Percentiles rank a stretch among this genome's conserved stretches.
These are phyloP conservation scores for Trypanosoma cruzi DNA, from an alignment of 208 protist species.

Conservation along the genomic window DNA sequence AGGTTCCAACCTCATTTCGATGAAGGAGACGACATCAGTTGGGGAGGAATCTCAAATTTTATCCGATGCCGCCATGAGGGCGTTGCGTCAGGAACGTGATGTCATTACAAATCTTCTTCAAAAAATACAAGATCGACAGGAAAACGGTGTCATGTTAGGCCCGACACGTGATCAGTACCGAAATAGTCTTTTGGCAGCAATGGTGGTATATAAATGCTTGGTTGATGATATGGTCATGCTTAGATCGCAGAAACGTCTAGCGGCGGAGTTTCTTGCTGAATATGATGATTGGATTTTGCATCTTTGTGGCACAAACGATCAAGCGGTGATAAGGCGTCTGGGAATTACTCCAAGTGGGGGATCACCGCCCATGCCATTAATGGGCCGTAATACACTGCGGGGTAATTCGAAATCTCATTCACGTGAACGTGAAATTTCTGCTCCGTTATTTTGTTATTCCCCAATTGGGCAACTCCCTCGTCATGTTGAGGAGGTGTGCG, in stretches of 20 bases:
- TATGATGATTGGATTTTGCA: conserved; percentile 78
- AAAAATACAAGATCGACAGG: conserved; percentile 56
- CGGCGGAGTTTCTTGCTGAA: conserved; percentile 51
- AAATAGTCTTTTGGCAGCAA: conserved; percentile 54
- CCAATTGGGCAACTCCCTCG: conserved; percentile 8
- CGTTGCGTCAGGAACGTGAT: conserved; percentile 57
- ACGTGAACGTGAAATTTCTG: background rate
- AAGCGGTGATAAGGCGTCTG: conserved; percentile 55
- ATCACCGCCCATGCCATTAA: conserved; percentile 27
- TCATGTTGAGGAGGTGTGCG: conserved; percentile 26
- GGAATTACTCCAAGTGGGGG: conserved; percentile 33
- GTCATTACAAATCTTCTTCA: conserved; percentile 63
- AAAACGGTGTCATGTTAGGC: conserved; percentile 39
- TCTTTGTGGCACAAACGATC: conserved; percentile 52
- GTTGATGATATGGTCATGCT: conserved; percentile 80
- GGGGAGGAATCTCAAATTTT: conserved; percentile 21
- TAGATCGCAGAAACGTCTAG: conserved; percentile 45
- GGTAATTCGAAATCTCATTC: background rate
- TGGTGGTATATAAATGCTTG: conserved; percentile 80
- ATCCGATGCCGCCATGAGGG: conserved; percentile 43
- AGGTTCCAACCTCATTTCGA: background rate
- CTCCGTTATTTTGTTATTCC: background rate
- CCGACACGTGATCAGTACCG: conserved; percentile 43
- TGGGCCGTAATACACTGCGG: background rate
- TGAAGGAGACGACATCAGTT: background rate